Base-by-base conservation (phyloP, 2,329 filamentous ascomycete genomes). In the Arthrobotrys pseudoclavata region DNA sequence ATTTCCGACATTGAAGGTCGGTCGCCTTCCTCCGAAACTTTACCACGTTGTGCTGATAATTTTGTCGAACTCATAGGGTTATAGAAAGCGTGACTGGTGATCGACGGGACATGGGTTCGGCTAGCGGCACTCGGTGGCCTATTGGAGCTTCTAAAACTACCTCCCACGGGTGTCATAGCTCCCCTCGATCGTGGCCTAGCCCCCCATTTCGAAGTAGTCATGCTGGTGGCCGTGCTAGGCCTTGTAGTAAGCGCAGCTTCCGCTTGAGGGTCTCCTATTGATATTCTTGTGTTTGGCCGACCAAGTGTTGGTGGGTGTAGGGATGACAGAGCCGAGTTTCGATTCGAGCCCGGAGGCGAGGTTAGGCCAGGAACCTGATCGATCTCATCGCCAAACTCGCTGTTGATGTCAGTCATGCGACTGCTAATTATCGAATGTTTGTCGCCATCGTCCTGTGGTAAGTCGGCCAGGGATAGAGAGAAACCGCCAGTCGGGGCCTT, bases 41-140 rank as follows among this genome's bases (percentile, higher is more conserved):
- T 89, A 79, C 91, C 90, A 83, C 95, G 88, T 84, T 98, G 96
- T 68, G 94, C 94, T 84, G 98, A 95, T 62, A 98, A 86, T 83
- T 93, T 91, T 83, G 97, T 94, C 24, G 95, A 97, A 85, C 94
- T 98, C 93, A 99, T 97, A 45, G 96, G 96, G 22, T 91, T 91
- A 83, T 97, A 97, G 85, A 99, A 98, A 67, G 93, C 95, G 82
- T 95, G 92, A 15, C 93, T 94, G 1, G 93, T 91, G 66, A 99
- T 86, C 1, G 92, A 94, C 0, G 96, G 94, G 20, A 97, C 94
- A 86, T 99, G 96, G 48, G 92, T 96, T 82, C 91, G 89, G 83
- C 91, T 94, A 53, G 91, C 87, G 48, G 92, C 87, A 80, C 91
- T 95, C 15, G 86, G 87, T 66, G 86, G 91, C 80, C 87, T 87